Conservation (phyloP, 2,329 filamentous ascomycete species). For the Nothopassalora personata region DNA sequence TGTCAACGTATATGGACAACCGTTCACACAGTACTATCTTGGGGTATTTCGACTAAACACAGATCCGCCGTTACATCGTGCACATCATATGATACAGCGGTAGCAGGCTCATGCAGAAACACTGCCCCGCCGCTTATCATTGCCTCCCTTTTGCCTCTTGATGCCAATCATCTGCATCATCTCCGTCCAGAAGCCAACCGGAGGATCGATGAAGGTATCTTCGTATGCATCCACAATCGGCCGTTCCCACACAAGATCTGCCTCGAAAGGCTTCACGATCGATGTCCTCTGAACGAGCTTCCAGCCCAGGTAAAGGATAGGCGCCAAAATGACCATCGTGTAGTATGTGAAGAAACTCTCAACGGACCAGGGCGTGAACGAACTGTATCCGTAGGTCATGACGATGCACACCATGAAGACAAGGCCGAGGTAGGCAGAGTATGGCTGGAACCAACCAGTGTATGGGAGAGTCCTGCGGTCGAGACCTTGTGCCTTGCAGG, state of each 20-base stretch:
- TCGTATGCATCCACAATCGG: constrained; percentile 58
- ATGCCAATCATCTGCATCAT: constrained; percentile 43
- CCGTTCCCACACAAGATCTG: constrained; percentile 58
- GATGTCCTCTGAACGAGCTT: constrained; percentile 60
- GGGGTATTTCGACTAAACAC: not conserved
- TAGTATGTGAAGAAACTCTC: constrained; percentile 46
- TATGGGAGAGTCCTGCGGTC: constrained; percentile 54
- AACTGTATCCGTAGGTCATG: constrained; percentile 51
- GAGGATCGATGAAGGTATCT: constrained; percentile 43
- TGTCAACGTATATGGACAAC: not conserved
- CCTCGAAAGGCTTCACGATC: constrained; percentile 49
- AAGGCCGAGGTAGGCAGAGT: constrained; percentile 38
- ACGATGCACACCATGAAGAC: constrained; percentile 30
- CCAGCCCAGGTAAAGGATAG: constrained; percentile 54
- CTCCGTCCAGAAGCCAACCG: constrained; percentile 53
- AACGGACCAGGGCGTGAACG: constrained; percentile 41
- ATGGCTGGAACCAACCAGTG: constrained; percentile 51
- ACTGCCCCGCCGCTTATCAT: constrained; percentile 3
- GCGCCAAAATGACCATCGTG: constrained; percentile 52
- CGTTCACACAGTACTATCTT: not conserved
- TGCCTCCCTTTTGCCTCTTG: constrained; percentile 13
- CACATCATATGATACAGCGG: not conserved
- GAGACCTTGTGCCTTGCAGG: constrained; percentile 46
- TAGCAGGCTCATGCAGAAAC: not conserved
- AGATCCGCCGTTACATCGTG: not conserved